Conservation (phyloP, 2,329 filamentous ascomycete genomes). For the Hypomyces rosellus region DNA sequence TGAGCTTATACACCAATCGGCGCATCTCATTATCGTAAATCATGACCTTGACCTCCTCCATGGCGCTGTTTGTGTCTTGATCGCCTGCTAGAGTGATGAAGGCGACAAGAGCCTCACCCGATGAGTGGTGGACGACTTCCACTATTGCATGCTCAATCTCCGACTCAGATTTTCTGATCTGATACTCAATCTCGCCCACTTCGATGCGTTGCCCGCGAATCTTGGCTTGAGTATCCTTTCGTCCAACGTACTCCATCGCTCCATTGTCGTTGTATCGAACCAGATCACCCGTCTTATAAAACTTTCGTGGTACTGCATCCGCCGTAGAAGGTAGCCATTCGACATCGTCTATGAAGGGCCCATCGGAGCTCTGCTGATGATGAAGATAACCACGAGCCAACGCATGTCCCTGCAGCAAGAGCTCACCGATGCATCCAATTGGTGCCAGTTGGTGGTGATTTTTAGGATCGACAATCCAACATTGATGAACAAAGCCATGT, state of each 20-base stretch:
- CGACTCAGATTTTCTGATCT: not conserved
- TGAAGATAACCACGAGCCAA: conserved; percentile 1
- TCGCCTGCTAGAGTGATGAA: not conserved
- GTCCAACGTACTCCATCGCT: not conserved
- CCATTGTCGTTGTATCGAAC: conserved; percentile 5
- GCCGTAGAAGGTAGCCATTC: too few relatives aligned
- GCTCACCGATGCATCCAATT: conserved; percentile 1
- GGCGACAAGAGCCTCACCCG: not conserved
- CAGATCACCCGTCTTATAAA: conserved; percentile 7
- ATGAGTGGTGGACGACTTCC: too few relatives aligned
- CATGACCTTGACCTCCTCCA: not conserved
- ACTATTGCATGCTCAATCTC: too few relatives aligned
- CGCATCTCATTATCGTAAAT: not conserved
- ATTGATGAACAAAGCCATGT: not conserved
- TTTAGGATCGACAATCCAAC: conserved; percentile 7
- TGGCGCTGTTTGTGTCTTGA: not conserved
- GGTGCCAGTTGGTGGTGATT: not conserved
- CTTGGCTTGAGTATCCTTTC: conserved; percentile 8
- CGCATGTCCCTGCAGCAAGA: conserved; percentile 2
- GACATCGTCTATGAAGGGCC: too few relatives aligned
- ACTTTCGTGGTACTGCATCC: not conserved
- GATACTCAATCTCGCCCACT: conserved; percentile 7
- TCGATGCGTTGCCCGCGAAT: conserved; percentile 6
- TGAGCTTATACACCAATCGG: not conserved
- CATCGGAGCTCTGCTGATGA: too few relatives aligned